Percentiles rank a stretch among this genome's conserved stretches.
phyloP scores from a whole-genome alignment of 169 alveolate genomes.

The Plasmodium reichenowi region DNA sequence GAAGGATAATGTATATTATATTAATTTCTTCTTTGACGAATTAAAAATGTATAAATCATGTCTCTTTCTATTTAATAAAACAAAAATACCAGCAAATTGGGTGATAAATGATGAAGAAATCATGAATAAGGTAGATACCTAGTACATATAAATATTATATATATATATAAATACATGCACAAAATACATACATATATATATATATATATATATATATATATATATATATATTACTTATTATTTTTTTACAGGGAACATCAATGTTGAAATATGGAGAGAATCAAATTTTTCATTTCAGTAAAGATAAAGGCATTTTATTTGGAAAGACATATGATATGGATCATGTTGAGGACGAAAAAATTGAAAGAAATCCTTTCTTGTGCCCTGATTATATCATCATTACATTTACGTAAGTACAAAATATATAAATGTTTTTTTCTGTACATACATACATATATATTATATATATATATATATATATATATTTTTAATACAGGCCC shows the following conservation, averaged over 20 bases:
- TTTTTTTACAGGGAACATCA: not conserved
- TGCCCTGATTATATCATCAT: constrained; percentile 65
- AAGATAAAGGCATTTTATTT: constrained; percentile 53
- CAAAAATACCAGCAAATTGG: constrained; percentile 62
- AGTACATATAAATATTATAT: no score
- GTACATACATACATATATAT: not conserved
- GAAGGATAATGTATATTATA: constrained; percentile 23
- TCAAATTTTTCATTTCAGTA: constrained; percentile 57
- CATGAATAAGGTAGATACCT: no score
- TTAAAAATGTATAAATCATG: constrained; percentile 55
- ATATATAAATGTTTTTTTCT: not conserved
- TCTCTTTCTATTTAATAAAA: constrained; percentile 57
- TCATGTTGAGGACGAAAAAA: constrained; percentile 3
- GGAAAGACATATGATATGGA: constrained; percentile 57
- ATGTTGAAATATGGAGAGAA: constrained; percentile 11
- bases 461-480: constrained; percentile 11
- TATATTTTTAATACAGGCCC: constrained; percentile 40
- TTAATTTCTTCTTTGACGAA: constrained; percentile 35
- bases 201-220: not conserved
- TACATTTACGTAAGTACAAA: constrained; percentile 47
- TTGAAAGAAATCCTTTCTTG: constrained; percentile 52
- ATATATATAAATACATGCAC: not conserved
- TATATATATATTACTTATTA: not conserved
- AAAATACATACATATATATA: not conserved
- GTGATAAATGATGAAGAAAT: constrained; percentile 18